Conservation (phyloP, 1,284 basidiomycete species). For the Apiotrichum akiyoshidainum region DNA sequence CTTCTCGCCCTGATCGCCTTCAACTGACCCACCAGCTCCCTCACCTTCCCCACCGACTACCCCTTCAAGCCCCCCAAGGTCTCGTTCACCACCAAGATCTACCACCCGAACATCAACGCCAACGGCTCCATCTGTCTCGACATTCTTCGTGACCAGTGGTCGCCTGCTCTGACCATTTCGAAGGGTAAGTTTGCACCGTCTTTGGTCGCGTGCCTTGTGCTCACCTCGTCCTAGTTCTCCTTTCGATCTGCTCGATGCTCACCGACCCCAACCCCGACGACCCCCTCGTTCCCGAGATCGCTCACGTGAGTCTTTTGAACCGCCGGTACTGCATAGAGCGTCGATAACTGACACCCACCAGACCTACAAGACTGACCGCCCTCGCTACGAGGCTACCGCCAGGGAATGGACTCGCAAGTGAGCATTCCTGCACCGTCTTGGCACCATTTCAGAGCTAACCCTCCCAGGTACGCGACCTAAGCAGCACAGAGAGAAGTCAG, state of each 20-base stretch:
- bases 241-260: slow-evolving; percentile 95
- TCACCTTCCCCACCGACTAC: slow-evolving; percentile 67
- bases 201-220: neutral
- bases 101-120: slow-evolving; percentile 62
- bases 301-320: slow-evolving; percentile 48
- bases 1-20: neutral
- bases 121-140: slow-evolving; percentile 95
- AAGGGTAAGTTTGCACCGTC: slow-evolving; percentile 64
- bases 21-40: slow-evolving; percentile 29
- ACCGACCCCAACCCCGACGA: slow-evolving; percentile 97
- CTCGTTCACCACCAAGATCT: slow-evolving; percentile 88
- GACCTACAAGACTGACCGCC: slow-evolving; percentile 91
- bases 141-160: slow-evolving; percentile 96
- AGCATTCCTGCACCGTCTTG: slow-evolving; percentile 12
- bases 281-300: slow-evolving; percentile 62
- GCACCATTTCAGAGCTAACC: neutral
- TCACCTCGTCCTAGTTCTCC: slow-evolving; percentile 60
- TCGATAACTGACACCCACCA: slow-evolving; percentile 48
- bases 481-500: neutral
- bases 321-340: neutral
- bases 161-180: slow-evolving; percentile 95
- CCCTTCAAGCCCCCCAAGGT: slow-evolving; percentile 99
- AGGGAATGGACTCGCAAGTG: slow-evolving; percentile 97
- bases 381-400: slow-evolving; percentile 89
- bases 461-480: slow-evolving; percentile 34